Evolutionary conservation across 1,284 basidiomycete species (phyloP), one percentile per base, ranked within the genome.

Genomic region (Ustilago xerochloae): DNA sequence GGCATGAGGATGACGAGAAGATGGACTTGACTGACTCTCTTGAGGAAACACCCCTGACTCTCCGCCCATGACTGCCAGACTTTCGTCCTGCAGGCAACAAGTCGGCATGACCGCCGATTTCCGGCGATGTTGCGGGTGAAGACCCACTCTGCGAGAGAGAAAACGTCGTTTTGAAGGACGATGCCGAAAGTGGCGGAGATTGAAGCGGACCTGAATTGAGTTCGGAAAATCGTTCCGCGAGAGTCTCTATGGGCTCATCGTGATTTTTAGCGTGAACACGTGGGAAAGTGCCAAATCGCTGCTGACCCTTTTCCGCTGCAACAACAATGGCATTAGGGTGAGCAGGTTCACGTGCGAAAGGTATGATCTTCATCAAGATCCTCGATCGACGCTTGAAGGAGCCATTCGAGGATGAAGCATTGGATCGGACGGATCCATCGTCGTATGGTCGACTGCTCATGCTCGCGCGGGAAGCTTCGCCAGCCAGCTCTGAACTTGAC

Each of bases 321-420:
- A 36, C 46, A 2, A 55, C 43, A 20, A 38, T 24, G 3, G 30
- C 1, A n/a, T n/a, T n/a, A n/a, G n/a, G n/a, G 4, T 16, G 16
- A 22, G 20, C 28, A 3, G 57, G 20, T 13, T 64, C 53, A 32
- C 57, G 41, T 3, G 53, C 26, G 29, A 65, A 72, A 5, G 69
- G 69, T 10, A 72, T 66, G 56, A 66, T 72, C 56, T 72, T 72
- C 69, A 72, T 66, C 59, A 72, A 41, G 22, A 72, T 66, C 24
- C 48, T 47, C 7, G 60, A 64, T 2, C 61, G 39, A 2, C 61
- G 41, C 35, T 70, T 70, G 28, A 41, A 41, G 7, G 51, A 63
- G 3, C 59, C 45, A 6, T 29, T 18, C 8, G 33, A 22, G 7
- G 49, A 50, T 16, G 55, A 60, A 20, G 50, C 45, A 24, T 51